Evolutionary conservation across 2,329 filamentous ascomycete species (phyloP).

Genomic region (Paecilomyces variotii): DNA sequence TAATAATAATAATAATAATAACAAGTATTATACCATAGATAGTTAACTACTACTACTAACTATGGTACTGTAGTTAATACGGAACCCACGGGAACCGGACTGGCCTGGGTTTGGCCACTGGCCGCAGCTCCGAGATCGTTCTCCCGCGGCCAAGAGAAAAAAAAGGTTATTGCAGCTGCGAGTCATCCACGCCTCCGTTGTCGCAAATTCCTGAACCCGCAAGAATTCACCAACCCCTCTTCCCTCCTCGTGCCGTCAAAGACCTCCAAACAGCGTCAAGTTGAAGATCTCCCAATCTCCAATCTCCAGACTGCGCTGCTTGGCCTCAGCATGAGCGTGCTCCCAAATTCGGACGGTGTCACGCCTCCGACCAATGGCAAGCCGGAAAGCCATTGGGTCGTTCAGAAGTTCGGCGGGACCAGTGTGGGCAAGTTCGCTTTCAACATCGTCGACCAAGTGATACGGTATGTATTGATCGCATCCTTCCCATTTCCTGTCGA

Average conservation of each 20-base stretch:
- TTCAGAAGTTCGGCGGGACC: conserved; percentile 93
- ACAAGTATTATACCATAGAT: no score
- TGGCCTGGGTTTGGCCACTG: background rate
- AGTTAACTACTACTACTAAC: background rate
- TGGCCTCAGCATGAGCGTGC: background rate
- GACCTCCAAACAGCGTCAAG: background rate
- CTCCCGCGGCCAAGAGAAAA: conserved; percentile 8
- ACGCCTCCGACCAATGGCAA: conserved; percentile 7
- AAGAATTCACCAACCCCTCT: conserved; percentile 12
- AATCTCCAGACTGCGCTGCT: background rate
- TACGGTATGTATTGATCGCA: conserved; percentile 42
- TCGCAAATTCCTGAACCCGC: conserved; percentile 17
- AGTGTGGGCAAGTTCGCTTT: conserved; percentile 89
- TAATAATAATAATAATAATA: no score
- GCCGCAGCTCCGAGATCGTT: conserved; percentile 9
- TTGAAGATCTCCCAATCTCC: background rate
- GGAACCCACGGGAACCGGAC: background rate
- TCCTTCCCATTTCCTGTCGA: background rate
- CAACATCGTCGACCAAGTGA: conserved; percentile 65
- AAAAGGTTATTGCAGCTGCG: conserved; percentile 3
- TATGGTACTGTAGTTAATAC: background rate
- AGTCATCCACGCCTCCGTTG: conserved; percentile 14
- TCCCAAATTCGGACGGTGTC: conserved; percentile 9
- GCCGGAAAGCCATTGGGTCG: conserved; percentile 56
- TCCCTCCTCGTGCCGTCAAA: background rate